These are phyloP conservation scores for Aphanocladium album DNA, from an alignment of 2,329 filamentous ascomycete genomes.

Conservation along the genomic window DNA sequence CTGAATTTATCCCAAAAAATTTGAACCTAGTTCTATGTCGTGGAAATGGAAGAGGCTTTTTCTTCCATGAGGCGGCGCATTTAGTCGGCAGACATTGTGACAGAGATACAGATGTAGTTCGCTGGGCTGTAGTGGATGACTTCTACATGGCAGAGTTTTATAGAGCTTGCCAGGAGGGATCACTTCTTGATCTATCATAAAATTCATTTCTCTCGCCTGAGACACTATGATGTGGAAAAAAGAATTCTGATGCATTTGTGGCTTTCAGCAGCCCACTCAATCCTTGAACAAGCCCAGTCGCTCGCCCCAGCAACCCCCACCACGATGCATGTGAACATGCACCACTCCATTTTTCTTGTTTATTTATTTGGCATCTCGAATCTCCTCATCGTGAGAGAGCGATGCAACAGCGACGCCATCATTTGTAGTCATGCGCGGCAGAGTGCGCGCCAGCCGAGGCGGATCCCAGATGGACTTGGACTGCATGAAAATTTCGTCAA, in stretches of 20 bases:
- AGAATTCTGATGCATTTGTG: background rate
- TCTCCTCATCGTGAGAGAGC: background rate
- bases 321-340: background rate
- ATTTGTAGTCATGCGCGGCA: conserved; percentile 6
- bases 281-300: background rate
- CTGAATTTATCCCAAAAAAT: too few species aligned
- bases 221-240: background rate
- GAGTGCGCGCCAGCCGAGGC: conserved; percentile 1
- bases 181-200: background rate
- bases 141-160: background rate
- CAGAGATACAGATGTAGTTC: too few species aligned
- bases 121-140: too few species aligned
- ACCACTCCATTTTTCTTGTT: background rate
- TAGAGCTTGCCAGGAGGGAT: background rate
- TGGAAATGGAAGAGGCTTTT: too few species aligned
- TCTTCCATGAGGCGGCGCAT: too few species aligned
- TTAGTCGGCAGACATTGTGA: too few species aligned
- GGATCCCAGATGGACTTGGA: conserved; percentile 14
- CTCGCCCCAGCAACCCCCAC: conserved; percentile 1
- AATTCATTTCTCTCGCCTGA: background rate
- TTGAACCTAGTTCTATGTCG: too few species aligned
- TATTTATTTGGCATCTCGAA: background rate
- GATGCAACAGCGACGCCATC: background rate
- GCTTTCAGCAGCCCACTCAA: background rate
- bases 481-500: conserved; percentile 39